Percentiles rank a stretch among this genome's conserved stretches.
phyloP scores from a whole-genome alignment of 768 basidiomycete species.

The Gymnopilus junonius region DNA sequence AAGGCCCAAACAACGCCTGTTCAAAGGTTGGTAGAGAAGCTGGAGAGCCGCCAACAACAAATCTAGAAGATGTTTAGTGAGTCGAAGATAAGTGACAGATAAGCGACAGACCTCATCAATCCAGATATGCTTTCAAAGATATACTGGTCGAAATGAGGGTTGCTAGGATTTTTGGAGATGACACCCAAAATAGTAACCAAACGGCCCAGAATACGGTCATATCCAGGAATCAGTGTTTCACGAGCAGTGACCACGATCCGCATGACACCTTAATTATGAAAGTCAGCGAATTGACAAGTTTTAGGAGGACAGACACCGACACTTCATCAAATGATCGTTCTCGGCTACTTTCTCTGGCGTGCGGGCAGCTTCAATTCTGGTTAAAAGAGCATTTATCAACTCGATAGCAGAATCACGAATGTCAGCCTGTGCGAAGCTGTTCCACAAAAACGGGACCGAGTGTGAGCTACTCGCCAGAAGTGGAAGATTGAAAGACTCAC shows the following conservation, averaged over 20 bases:
- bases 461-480: slow-evolving; percentile 2
- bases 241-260: slow-evolving; percentile 90
- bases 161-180: slow-evolving; percentile 96
- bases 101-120: slow-evolving; percentile 67
- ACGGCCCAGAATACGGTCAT: slow-evolving; percentile 66
- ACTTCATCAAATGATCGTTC: slow-evolving; percentile 98
- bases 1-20: slow-evolving; percentile 79
- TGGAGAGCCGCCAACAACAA: slow-evolving; percentile 75
- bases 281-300: slow-evolving; percentile 1
- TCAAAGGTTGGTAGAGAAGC: slow-evolving; percentile 78
- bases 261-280: slow-evolving; percentile 74
- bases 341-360: slow-evolving; percentile 94
- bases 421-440: slow-evolving; percentile 87
- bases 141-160: slow-evolving; percentile 97
- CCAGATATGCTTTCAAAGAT: slow-evolving; percentile 97
- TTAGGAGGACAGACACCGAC: slow-evolving; percentile 48
- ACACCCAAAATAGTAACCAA: slow-evolving; percentile 85
- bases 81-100: slow-evolving; percentile 7
- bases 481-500: slow-evolving; percentile 47
- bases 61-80: slow-evolving; percentile 47
- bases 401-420: slow-evolving; percentile 81
- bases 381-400: slow-evolving; percentile 72
- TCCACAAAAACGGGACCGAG: neutral
- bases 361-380: slow-evolving; percentile 76
- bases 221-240: slow-evolving; percentile 71